Evolutionary conservation across 768 basidiomycete genomes (phyloP).

Genomic region (Termitomyces bulborhizus): DNA sequence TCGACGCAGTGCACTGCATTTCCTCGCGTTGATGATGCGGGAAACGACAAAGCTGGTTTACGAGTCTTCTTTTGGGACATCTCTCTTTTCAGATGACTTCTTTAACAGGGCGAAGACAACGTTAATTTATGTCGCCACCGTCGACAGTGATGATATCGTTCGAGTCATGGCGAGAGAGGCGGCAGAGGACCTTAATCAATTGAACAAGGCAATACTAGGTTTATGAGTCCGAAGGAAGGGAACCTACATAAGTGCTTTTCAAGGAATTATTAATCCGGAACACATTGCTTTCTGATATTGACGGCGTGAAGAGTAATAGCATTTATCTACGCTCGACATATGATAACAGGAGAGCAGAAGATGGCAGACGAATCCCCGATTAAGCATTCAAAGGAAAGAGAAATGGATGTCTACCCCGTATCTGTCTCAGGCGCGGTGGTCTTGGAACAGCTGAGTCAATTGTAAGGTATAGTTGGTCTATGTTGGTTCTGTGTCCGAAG

Average conservation of each 20-base stretch:
- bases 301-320: no score
- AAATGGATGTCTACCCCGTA: conserved; percentile 65
- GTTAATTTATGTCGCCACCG: conserved; percentile 60
- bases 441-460: conserved; percentile 79
- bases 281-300: no score
- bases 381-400: neutral
- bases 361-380: neutral
- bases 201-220: conserved; percentile 41
- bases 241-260: neutral
- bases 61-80: conserved; percentile 25
- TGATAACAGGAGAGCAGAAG: neutral
- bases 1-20: conserved; percentile 82
- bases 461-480: conserved; percentile 43
- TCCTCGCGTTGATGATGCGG: conserved; percentile 66
- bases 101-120: conserved; percentile 51
- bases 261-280: neutral
- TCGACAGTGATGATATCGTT: conserved; percentile 68
- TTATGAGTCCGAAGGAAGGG: conserved; percentile 13
- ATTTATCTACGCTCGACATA: neutral
- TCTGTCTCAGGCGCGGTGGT: conserved; percentile 80
- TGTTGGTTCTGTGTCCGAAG: conserved; percentile 45
- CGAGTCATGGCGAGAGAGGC: conserved; percentile 75
- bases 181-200: conserved; percentile 43
- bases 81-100: conserved; percentile 28
- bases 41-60: conserved; percentile 48